Base-by-base conservation (phyloP, 805 yeast genomes). In the Wickerhamiella slavikovae region DNA sequence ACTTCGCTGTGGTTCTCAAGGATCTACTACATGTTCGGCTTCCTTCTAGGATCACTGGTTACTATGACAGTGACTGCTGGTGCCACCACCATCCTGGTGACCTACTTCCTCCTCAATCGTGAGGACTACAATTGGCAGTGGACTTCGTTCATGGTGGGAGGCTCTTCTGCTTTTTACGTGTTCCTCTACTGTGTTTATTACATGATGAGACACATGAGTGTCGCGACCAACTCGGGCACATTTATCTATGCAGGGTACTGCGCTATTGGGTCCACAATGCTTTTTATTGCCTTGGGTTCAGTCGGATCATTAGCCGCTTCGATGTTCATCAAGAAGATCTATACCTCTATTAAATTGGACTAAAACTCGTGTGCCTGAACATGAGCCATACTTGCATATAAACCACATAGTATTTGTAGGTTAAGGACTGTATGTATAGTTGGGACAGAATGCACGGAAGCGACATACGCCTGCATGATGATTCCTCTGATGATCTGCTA, bases 91-190 rank as follows among this genome's bases (percentile, higher is more conserved):
- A 58, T 82, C 15, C 59, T 85, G 44, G 64, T 80, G 51, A 68
- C 75, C 17, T 89, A 89, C 52, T 75, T 78, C 58, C 66, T 80
- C 3, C 62, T 89, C 39, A 79, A 93, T 48, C 59, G 79, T 29
- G 98, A 89, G 49, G 79, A 89, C 52, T 83, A 91, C 60, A 70
- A 71, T 51, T 89, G 98, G 98, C 95, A 85, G 48, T 89, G 98
- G 98, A 71, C 83, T 51, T 68, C 93, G 3, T 55, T 78, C 42
- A 67, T 75, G 44, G 66, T 80, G 35, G 78, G 93, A 17, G 95
- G 93, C 25, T 91, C 95, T 19, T 74, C 93, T 49, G 65, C 93
- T 0, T 41, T 73, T 31, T 89, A 85, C 49, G 73, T 83, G 24
- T 79, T 82, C 54, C 40, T 79, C 28, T 93, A 89, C 52, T 71